A percentile compares a stretch with the other conserved stretches of the same genome.
phyloP scores from a whole-genome alignment of 2,329 filamentous ascomycete species.

The Cladosporium halotolerans region DNA sequence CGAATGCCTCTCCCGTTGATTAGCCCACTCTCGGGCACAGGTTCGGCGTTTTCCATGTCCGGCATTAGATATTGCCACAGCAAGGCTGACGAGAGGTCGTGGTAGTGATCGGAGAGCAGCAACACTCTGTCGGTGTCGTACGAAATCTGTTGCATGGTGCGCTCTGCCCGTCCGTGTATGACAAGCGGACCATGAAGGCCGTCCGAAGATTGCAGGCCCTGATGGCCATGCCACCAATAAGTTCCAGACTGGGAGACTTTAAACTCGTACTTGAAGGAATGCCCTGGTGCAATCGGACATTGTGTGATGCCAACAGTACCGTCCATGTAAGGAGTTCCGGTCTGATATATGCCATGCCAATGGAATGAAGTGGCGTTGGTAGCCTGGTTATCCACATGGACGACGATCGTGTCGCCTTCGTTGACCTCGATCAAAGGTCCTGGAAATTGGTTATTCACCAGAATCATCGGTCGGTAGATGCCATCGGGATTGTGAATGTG shows the following conservation, averaged over 20 bases:
- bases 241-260: conserved; percentile 43
- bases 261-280: conserved; percentile 57
- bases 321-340: conserved; percentile 61
- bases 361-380: conserved; percentile 55
- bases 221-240: conserved; percentile 59
- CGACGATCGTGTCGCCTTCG: conserved; percentile 61
- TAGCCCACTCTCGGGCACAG: conserved; percentile 42
- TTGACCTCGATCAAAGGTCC: conserved; percentile 37
- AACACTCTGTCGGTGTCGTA: conserved; percentile 53
- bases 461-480: conserved; percentile 35
- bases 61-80: conserved; percentile 49
- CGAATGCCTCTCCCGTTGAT: conserved; percentile 37
- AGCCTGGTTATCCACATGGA: conserved; percentile 58
- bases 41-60: conserved; percentile 50
- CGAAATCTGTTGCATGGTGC: conserved; percentile 34
- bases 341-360: conserved; percentile 65
- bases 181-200: conserved; percentile 57
- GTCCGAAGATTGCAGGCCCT: conserved; percentile 53
- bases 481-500: conserved; percentile 56
- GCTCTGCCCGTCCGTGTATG: conserved; percentile 47
- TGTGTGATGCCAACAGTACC: conserved; percentile 58
- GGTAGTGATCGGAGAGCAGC: conserved; percentile 63
- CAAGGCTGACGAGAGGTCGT: conserved; percentile 46
- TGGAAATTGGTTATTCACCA: conserved; percentile 37
- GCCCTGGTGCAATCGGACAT: conserved; percentile 54